Evolutionary conservation across 2,329 filamentous ascomycete genomes (phyloP).

Genomic region (Emergomyces orientalis): DNA sequence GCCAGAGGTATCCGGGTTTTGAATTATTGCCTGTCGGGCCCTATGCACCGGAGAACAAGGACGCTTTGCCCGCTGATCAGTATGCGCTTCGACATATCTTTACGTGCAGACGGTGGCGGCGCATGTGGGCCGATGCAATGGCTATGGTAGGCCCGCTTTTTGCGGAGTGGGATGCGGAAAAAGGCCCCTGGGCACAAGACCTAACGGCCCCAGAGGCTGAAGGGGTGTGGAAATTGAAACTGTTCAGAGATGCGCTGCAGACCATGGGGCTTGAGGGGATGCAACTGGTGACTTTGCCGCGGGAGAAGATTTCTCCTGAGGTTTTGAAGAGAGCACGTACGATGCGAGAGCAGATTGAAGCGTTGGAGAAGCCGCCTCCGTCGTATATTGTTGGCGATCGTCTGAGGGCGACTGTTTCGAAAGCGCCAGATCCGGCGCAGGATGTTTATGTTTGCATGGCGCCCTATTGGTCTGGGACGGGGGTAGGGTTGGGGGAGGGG

Average conservation of each 20-base stretch:
- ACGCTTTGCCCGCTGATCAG: slow-evolving; percentile 8
- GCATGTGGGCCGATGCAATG: slow-evolving; percentile 20
- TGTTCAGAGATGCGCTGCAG: slow-evolving; percentile 22
- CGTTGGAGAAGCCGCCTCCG: slow-evolving; percentile 4
- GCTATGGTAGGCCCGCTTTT: slow-evolving; percentile 11
- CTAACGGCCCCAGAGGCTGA: slow-evolving; percentile 13
- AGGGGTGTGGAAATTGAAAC: slow-evolving; percentile 16
- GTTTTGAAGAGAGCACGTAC: slow-evolving; percentile 10
- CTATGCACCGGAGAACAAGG: slow-evolving; percentile 6
- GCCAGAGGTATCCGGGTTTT: slow-evolving; percentile 8
- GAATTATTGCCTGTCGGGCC: slow-evolving; percentile 7
- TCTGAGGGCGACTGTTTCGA: neutral
- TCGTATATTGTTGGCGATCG: neutral
- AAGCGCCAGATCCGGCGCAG: neutral
- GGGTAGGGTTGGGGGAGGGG: no score
- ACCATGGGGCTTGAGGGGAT: slow-evolving; percentile 25
- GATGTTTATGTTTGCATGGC: slow-evolving; percentile 4
- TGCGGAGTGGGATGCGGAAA: slow-evolving; percentile 5
- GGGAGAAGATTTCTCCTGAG: slow-evolving; percentile 16
- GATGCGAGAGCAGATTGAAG: slow-evolving; percentile 15
- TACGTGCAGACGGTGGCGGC: slow-evolving; percentile 20
- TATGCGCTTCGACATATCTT: slow-evolving; percentile 18
- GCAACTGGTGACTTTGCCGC: slow-evolving; percentile 22
- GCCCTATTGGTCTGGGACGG: neutral
- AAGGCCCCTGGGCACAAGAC: slow-evolving; percentile 8